phyloP scores from a whole-genome alignment of 2,329 filamentous ascomycete species.

The Achaetomium macrosporum region DNA sequence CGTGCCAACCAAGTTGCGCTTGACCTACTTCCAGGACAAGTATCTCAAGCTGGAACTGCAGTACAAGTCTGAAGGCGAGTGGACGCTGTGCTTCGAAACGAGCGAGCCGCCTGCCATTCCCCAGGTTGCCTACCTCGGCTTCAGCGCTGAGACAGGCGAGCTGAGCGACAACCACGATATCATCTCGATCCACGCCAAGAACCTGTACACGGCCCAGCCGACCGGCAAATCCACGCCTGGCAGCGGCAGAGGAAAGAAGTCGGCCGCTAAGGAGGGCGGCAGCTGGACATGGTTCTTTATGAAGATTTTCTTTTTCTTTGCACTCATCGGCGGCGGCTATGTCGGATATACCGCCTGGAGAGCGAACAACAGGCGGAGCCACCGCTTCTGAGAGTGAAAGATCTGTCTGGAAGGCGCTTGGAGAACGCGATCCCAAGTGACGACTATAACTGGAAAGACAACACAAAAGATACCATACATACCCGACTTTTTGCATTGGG shows the following conservation, averaged over 20 bases:
- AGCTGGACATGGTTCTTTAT: slow-evolving; percentile 62
- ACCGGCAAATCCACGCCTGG: slow-evolving; percentile 36
- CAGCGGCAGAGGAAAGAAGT: slow-evolving; percentile 30
- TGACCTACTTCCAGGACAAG: slow-evolving; percentile 98
- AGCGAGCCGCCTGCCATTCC: slow-evolving; percentile 70
- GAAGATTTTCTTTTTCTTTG: slow-evolving; percentile 73
- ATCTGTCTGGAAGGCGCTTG: not conserved
- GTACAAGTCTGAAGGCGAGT: slow-evolving; percentile 86
- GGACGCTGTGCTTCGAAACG: slow-evolving; percentile 82
- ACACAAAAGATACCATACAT: slow-evolving; percentile 11
- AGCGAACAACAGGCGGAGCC: slow-evolving; percentile 54
- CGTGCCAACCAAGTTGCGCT: slow-evolving; percentile 74
- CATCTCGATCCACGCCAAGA: slow-evolving; percentile 76
- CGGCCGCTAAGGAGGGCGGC: slow-evolving; percentile 38
- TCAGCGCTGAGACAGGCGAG: slow-evolving; percentile 88
- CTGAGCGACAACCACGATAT: slow-evolving; percentile 98
- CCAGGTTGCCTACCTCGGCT: slow-evolving; percentile 66
- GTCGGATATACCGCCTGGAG: slow-evolving; percentile 82
- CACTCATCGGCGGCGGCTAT: slow-evolving; percentile 67
- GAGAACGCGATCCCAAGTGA: slow-evolving; percentile 5
- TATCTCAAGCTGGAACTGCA: slow-evolving; percentile 83
- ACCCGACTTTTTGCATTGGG: not conserved
- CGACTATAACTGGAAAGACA: slow-evolving; percentile 12
- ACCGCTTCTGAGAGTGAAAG: slow-evolving; percentile 45
- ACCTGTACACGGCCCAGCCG: slow-evolving; percentile 67